Evolutionary conservation across 441 rosid species (phyloP).

Genomic region (Bocquillonia castaneifolia): DNA sequence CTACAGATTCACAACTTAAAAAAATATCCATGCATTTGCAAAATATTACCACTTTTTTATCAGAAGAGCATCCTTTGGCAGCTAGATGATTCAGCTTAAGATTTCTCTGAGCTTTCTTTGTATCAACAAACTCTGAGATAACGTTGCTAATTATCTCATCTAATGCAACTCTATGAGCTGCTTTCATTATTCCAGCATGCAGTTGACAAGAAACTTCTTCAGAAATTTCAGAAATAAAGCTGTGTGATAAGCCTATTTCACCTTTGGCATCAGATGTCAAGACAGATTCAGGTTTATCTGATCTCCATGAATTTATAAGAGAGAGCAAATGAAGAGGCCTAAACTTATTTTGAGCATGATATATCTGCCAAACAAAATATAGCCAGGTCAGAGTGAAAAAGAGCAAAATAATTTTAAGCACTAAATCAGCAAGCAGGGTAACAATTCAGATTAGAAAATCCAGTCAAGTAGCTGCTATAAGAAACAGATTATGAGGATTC

Average conservation of each 20-base stretch:
- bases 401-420: slow-evolving; percentile 5
- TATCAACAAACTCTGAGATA: slow-evolving; percentile 48
- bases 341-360: slow-evolving; percentile 53
- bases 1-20: neutral
- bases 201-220: slow-evolving; percentile 72
- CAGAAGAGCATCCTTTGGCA: slow-evolving; percentile 27
- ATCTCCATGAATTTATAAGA: slow-evolving; percentile 50
- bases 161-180: slow-evolving; percentile 69
- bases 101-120: slow-evolving; percentile 47
- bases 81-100: slow-evolving; percentile 36
- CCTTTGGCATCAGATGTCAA: slow-evolving; percentile 27
- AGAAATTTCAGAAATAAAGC: slow-evolving; percentile 53
- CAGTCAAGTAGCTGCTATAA: neutral
- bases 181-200: slow-evolving; percentile 71
- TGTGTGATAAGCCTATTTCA: slow-evolving; percentile 32
- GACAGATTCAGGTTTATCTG: slow-evolving; percentile 26
- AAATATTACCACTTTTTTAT: slow-evolving; percentile 37
- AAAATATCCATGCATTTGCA: slow-evolving; percentile 10
- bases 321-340: slow-evolving; percentile 52
- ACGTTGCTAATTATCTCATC: slow-evolving; percentile 71
- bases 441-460: neutral
- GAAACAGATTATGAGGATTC: neutral
- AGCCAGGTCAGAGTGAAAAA: slow-evolving; percentile 16
- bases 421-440: neutral
- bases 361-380: slow-evolving; percentile 50